Base-by-base conservation (phyloP, 163 green algal genomes). In the Scenedesmus sp. region DNA sequence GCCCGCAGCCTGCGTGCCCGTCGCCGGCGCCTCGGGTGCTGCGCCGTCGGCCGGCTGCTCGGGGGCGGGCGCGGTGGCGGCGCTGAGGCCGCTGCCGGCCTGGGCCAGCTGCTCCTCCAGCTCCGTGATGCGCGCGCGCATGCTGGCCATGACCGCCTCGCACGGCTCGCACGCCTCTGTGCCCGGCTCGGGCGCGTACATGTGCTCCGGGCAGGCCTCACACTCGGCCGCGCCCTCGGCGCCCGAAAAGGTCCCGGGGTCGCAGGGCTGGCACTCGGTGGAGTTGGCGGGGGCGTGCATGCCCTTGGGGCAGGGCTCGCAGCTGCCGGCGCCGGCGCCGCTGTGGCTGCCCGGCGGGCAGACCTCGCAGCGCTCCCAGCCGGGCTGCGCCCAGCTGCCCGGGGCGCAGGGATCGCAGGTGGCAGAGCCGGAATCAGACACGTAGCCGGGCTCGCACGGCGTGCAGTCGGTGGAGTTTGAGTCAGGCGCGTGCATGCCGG, bases 71-170 rank as follows among this genome's bases (percentile, higher is more conserved):
- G n/a, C n/a, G n/a, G n/a, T n/a, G n/a, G n/a, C n/a, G n/a, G n/a
- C n/a, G n/a, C n/a, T n/a, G n/a, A n/a, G n/a, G n/a, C n/a, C n/a
- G n/a, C n/a, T n/a, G n/a, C n/a, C n/a, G n/a, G n/a, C n/a, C n/a
- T n/a, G n/a, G n/a, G n/a, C n/a, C 54, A 63, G 54, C 54, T 63
- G n/a, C 54, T 36, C 10, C 24, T 63, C 54, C 54, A 63, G 18
- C 4, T 24, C 20, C 26, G 11, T 63, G 24, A 63, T 63, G 11
- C 20, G 31, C 1, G 13, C 18, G 20, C 31, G 34, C 2, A 63
- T 24, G 4, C 54, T 28, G 26, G 31, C 26, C 24, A 63, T 63
- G n/a, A 63, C 54, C 18, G 10, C 20, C 54, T 63, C 54, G 24
- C 54, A 63, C 26, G 26, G 18, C 54, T 63, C 54, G 34, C 54